Base-by-base conservation (phyloP, 78 protist genomes). In the Planoprotostelium fungivorum region DNA sequence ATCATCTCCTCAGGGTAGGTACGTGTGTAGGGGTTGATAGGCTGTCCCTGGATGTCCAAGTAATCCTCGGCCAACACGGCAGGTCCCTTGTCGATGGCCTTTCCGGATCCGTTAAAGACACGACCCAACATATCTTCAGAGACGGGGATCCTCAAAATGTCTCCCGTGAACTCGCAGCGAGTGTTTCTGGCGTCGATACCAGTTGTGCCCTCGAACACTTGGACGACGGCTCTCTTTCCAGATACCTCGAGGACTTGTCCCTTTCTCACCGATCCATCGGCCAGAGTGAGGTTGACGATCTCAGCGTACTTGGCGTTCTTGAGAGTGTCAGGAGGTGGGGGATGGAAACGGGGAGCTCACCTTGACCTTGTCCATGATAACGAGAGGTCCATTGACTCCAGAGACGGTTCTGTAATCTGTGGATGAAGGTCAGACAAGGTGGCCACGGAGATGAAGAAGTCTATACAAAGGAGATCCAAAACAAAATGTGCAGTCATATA, bases 1-100 rank as follows among this genome's bases (percentile, higher is more conserved):
- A 99, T 99, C 99, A 99, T 99, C 89, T 99, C 99, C 97, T 97
- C 93, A 87, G 99, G 99, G 96, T 99, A 99, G 35, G 92, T 95
- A 35, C 99, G 96, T 36, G 87, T 38, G 39, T 88, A 94, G 29
- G 99, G 99, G 98, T 99, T 99, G 96, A 99, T 98, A 86, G 99
- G 99, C 94, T 90, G 94, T 35, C 99, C 99, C 84, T 97, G 86
- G 92, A 99, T 98, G 93, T 99, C 99, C 63, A 96, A 90, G 97
- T 90, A 98, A 38, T 97, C 98, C 93, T 99, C 99, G n/a, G 99
- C 97, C 29, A 99, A 36, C 29, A 99, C 97, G 10, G 89, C 36
- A 36, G 99, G 99, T 34, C 99, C 99, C 39, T 94, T 92, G 94
- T 99, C 99, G 37, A 98, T 96, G 84, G 99, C 99, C 93, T 97